These are phyloP conservation scores for Macadamia integrifolia DNA, from an alignment of 164 flowering plant genomes.

Conservation along the genomic window DNA sequence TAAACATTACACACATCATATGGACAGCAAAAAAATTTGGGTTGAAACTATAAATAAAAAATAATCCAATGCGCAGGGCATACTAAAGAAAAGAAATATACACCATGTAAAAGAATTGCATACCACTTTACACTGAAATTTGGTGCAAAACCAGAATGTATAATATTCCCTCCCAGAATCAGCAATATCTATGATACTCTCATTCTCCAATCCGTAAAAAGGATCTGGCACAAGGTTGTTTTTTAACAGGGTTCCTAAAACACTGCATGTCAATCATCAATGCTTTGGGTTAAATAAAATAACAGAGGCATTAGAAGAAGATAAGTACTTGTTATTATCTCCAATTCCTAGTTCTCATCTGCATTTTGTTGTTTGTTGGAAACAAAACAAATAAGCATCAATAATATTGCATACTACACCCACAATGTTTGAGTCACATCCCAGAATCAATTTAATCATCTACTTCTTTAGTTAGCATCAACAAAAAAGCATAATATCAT, in stretches of 20 bases:
- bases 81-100: background rate
- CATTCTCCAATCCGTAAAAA: conserved; percentile 83
- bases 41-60: background rate
- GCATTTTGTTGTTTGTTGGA: background rate
- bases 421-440: background rate
- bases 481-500: no score
- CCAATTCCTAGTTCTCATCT: background rate
- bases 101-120: background rate
- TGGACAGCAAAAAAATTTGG: background rate
- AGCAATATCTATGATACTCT: conserved; percentile 82
- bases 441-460: background rate
- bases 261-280: conserved; percentile 42
- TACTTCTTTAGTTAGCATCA: no score
- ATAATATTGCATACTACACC: background rate
- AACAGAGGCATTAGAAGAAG: background rate
- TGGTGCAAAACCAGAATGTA: conserved; percentile 95
- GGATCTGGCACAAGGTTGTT: conserved; percentile 91
- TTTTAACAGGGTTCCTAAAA: conserved; percentile 78
- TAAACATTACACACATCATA: no score
- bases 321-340: background rate
- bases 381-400: background rate
- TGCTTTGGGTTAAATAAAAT: conserved; percentile 3
- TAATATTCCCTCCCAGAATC: conserved; percentile 93
- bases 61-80: background rate
- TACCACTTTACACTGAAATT: conserved; percentile 74